Evolutionary conservation across 192 early-diverging fungal genomes (phyloP).

Genomic region (Fimicolochytrium jonesii): DNA sequence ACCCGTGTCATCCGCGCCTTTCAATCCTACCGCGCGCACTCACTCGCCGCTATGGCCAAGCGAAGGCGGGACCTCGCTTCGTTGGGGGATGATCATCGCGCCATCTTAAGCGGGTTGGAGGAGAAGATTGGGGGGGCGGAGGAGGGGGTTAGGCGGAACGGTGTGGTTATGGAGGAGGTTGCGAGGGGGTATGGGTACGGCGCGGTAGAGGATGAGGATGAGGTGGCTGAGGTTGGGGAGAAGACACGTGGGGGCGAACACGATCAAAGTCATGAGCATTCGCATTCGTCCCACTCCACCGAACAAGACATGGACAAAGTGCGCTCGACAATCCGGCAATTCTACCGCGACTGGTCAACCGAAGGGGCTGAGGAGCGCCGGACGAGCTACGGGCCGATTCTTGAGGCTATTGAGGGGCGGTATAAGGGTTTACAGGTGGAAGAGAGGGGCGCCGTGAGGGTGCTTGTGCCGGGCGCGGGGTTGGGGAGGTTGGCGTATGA

Average conservation of each 20-base stretch:
- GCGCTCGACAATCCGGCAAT: constrained; percentile 83
- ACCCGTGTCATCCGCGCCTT: constrained; percentile 34
- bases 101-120: constrained; percentile 10
- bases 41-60: constrained; percentile 29
- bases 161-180: constrained; percentile 25
- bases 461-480: constrained; percentile 94
- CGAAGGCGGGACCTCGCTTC: constrained; percentile 33
- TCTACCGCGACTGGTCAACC: constrained; percentile 91
- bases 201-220: too few species aligned
- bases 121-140: constrained; percentile 22
- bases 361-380: constrained; percentile 75
- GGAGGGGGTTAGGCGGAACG: constrained; percentile 18
- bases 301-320: constrained; percentile 96
- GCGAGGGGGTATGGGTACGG: too few species aligned
- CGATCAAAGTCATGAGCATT: too few species aligned
- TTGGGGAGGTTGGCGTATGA: constrained; percentile 92
- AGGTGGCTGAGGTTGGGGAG: too few species aligned
- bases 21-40: constrained; percentile 31
- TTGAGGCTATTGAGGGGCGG: constrained; percentile 61
- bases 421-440: constrained; percentile 48
- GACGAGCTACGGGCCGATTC: constrained; percentile 75
- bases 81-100: too few species aligned
- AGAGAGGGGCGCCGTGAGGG: constrained; percentile 57
- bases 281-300: too few species aligned
- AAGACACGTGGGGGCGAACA: too few species aligned